Percentiles rank a stretch among this genome's conserved stretches.
phyloP scores from a whole-genome alignment of 2,329 filamentous ascomycete species.

The Pestalotiopsis fici region DNA sequence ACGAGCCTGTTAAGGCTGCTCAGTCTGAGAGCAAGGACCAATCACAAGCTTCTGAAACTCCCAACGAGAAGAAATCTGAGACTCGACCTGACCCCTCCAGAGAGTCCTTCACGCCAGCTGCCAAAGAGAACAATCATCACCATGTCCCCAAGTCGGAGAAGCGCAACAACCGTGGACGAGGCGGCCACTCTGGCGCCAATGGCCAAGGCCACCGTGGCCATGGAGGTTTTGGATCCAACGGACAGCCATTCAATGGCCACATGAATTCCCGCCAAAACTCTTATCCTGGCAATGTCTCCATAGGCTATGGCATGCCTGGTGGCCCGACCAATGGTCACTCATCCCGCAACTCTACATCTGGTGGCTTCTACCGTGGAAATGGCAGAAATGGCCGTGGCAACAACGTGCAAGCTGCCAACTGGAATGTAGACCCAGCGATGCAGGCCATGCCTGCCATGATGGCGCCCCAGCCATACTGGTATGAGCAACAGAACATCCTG shows the following conservation, averaged over 20 bases:
- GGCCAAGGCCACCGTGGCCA: conserved; percentile 23
- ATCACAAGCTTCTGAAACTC: background rate
- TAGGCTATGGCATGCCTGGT: conserved; percentile 24
- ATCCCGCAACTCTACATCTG: conserved; percentile 4
- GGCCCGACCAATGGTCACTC: conserved; percentile 18
- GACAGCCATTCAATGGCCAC: conserved; percentile 3
- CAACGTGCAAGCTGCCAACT: background rate
- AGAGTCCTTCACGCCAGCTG: background rate
- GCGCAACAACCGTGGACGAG: conserved; percentile 48
- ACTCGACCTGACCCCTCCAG: background rate
- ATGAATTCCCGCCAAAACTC: conserved; percentile 12
- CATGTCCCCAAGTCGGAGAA: conserved; percentile 46
- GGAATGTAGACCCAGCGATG: conserved; percentile 7
- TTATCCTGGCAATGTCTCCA: conserved; percentile 19
- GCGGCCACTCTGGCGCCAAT: conserved; percentile 30
- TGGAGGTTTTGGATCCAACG: conserved; percentile 5
- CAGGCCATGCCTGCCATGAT: background rate
- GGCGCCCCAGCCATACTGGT: conserved; percentile 1
- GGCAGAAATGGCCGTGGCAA: background rate
- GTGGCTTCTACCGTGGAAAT: background rate
- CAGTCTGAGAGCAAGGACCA: background rate
- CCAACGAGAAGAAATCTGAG: background rate
- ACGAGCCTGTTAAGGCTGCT: background rate
- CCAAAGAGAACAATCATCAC: conserved; percentile 31
- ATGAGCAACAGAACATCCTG: conserved; percentile 17